phyloP scores from a whole-genome alignment of 106 monocot species.

The Phalaenopsis equestris region DNA sequence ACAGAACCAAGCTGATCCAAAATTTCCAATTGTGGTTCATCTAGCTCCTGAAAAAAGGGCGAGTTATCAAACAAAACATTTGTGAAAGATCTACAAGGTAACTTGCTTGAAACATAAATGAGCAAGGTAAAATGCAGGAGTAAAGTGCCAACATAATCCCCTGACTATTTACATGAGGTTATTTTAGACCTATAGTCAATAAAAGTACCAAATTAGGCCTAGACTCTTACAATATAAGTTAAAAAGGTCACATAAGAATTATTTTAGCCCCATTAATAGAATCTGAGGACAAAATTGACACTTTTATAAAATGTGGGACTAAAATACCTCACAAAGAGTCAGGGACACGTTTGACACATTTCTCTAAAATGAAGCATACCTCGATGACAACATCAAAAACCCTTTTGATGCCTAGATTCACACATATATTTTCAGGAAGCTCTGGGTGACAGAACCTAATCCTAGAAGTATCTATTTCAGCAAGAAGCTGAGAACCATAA shows the following conservation, averaged over 20 bases:
- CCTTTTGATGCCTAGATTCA: conserved; percentile 62
- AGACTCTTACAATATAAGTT: no score
- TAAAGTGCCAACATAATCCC: no score
- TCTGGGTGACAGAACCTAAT: conserved; percentile 85
- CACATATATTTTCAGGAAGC: conserved; percentile 64
- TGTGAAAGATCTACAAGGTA: background rate
- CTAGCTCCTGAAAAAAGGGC: conserved; percentile 31
- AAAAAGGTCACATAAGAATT: no score
- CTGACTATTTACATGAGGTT: no score
- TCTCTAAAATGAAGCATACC: conserved; percentile 30
- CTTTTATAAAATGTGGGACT: no score
- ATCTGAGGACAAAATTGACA: no score
- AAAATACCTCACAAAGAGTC: no score
- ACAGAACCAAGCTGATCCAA: conserved; percentile 50
- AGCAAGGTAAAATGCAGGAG: background rate
- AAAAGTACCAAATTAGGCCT: no score
- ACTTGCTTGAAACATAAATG: background rate
- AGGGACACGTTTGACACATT: no score
- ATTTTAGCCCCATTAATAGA: no score
- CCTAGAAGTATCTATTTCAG: conserved; percentile 65
- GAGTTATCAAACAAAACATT: background rate
- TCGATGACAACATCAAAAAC: conserved; percentile 80
- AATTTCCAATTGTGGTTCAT: conserved; percentile 41
- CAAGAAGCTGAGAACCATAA: conserved; percentile 61
- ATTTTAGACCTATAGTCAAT: no score